These are phyloP conservation scores for Epichloe sibirici DNA, from an alignment of 2,329 filamentous ascomycete species.

Conservation along the genomic window DNA sequence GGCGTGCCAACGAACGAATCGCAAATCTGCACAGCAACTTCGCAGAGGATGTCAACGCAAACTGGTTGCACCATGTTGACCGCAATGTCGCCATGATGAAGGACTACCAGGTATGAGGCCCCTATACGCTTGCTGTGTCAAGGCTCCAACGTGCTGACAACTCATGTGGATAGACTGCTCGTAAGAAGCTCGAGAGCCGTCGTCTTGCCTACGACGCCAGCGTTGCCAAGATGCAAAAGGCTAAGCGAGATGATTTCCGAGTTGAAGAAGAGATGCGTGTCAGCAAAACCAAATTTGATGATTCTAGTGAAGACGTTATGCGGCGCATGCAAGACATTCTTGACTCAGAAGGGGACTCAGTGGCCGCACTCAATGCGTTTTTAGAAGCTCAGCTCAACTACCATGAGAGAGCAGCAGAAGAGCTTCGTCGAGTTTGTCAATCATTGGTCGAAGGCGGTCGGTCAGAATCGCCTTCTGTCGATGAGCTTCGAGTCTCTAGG, in stretches of 20 bases:
- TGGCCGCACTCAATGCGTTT: slow-evolving; percentile 68
- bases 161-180: slow-evolving; percentile 39
- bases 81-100: slow-evolving; percentile 89
- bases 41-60: slow-evolving; percentile 61
- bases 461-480: slow-evolving; percentile 5
- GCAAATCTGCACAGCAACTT: slow-evolving; percentile 78
- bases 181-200: slow-evolving; percentile 88
- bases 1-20: slow-evolving; percentile 77
- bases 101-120: slow-evolving; percentile 68
- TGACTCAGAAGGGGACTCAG: slow-evolving; percentile 74
- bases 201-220: slow-evolving; percentile 85
- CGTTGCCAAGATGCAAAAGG: slow-evolving; percentile 81
- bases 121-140: not conserved
- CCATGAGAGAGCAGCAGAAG: slow-evolving; percentile 80
- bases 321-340: slow-evolving; percentile 95
- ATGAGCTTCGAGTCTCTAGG: slow-evolving; percentile 18
- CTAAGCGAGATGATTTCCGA: slow-evolving; percentile 85
- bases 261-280: slow-evolving; percentile 84
- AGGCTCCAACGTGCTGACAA: not conserved
- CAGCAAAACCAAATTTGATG: slow-evolving; percentile 93
- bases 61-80: slow-evolving; percentile 87
- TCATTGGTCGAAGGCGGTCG: slow-evolving; percentile 26
- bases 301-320: slow-evolving; percentile 82
- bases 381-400: slow-evolving; percentile 83
- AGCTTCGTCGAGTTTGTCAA: slow-evolving; percentile 48